A percentile compares a stretch with the other conserved stretches of the same genome.
phyloP scores from a whole-genome alignment of 768 basidiomycete genomes.

The Tephrocybe rancida region DNA sequence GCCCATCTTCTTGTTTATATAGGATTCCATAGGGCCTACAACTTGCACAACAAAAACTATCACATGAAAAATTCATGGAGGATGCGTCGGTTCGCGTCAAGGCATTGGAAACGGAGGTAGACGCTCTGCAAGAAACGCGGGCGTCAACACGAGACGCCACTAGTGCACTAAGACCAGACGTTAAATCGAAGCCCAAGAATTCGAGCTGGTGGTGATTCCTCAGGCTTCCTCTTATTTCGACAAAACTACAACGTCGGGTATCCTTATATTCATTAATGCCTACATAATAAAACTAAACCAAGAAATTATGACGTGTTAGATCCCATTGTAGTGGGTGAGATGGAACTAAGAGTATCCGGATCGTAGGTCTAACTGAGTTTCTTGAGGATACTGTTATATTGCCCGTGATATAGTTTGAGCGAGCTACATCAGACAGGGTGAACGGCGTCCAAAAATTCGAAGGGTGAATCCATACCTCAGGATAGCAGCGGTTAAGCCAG shows the following conservation, averaged over 20 bases:
- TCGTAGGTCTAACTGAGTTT: constrained; percentile 26
- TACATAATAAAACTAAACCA: constrained; percentile 6
- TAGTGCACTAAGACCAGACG: background rate
- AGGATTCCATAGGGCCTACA: constrained; percentile 57
- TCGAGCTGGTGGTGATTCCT: constrained; percentile 18
- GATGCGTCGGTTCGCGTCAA: constrained; percentile 57
- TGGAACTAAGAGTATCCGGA: background rate
- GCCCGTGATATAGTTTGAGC: constrained; percentile 75
- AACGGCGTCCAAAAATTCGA: constrained; percentile 3
- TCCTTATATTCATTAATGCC: constrained; percentile 6
- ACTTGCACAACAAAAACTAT: constrained; percentile 59
- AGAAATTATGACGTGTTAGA: constrained; percentile 5
- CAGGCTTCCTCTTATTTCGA: background rate
- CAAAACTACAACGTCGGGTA: background rate
- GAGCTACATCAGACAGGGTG: constrained; percentile 43
- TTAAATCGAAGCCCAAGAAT: constrained; percentile 12
- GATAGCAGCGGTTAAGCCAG: constrained; percentile 70
- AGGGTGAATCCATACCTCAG: constrained; percentile 55
- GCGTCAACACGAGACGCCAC: constrained; percentile 6
- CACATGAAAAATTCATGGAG: constrained; percentile 72
- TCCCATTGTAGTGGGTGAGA: background rate
- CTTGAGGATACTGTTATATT: constrained; percentile 65
- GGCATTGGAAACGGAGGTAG: constrained; percentile 62
- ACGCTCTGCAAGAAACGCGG: constrained; percentile 36
- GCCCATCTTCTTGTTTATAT: constrained; percentile 1